Evolutionary conservation across 75 land plant genomes (phyloP).

Genomic region (Picea sitchensis): DNA sequence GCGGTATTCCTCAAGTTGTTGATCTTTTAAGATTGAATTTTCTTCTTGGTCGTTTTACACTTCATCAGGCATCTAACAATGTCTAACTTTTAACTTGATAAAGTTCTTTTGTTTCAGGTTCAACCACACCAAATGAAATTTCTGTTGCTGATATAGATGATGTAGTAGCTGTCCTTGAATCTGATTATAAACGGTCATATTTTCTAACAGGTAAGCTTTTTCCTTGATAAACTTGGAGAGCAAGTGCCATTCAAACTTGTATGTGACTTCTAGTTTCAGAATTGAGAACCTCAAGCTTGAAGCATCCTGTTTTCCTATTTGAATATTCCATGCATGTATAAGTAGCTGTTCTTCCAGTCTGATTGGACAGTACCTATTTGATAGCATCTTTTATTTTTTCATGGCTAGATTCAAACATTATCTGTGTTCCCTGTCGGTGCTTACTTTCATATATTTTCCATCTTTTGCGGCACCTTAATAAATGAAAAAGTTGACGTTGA

Average conservation of each 20-base stretch:
- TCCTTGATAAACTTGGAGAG: neutral
- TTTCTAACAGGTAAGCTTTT: constrained; percentile 52
- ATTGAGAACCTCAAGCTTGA: neutral
- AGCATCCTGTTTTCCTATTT: neutral
- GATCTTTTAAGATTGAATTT: neutral
- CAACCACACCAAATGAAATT: constrained; percentile 10
- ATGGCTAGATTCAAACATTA: no score
- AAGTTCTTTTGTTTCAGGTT: constrained; percentile 5
- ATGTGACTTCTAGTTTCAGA: neutral
- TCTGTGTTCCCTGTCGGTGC: no score
- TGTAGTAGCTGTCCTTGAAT: constrained; percentile 24
- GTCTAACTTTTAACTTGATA: neutral
- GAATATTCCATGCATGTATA: neutral
- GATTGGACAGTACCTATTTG: neutral
- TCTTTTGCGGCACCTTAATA: no score
- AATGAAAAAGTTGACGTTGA: no score
- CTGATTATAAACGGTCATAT: constrained; percentile 52
- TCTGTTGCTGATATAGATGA: constrained; percentile 31
- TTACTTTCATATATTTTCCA: no score
- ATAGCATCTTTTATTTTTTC: no score
- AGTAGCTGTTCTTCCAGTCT: neutral
- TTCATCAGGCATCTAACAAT: neutral
- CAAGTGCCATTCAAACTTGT: neutral
- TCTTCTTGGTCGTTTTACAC: neutral
- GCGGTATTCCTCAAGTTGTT: neutral